Percentiles rank a stretch among this genome's conserved stretches.
phyloP scores from a whole-genome alignment of 768 basidiomycete species.

The Lactarius indigo region DNA sequence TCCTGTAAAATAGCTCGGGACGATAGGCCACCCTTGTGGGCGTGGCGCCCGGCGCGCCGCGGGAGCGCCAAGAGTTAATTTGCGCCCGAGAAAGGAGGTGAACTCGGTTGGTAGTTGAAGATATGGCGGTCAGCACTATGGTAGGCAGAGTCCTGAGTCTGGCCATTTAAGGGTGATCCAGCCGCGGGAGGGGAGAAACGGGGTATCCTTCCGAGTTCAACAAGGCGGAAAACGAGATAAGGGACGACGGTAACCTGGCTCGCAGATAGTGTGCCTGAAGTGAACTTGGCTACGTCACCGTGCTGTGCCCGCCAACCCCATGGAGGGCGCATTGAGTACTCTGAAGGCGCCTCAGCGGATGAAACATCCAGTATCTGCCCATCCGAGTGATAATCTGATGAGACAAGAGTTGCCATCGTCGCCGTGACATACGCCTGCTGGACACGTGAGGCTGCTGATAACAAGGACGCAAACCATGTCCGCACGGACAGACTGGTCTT shows the following conservation, averaged over 20 bases:
- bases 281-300: conserved; percentile 17
- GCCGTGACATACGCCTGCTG: conserved; percentile 57
- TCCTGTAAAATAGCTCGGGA: conserved; percentile 20
- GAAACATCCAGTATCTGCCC: conserved; percentile 9
- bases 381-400: conserved; percentile 24
- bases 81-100: conserved; percentile 58
- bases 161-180: neutral
- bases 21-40: conserved; percentile 32
- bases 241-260: conserved; percentile 2
- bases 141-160: conserved; percentile 5
- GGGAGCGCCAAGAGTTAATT: conserved; percentile 44
- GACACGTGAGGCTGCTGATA: conserved; percentile 38
- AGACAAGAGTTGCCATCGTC: conserved; percentile 45
- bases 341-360: conserved; percentile 35
- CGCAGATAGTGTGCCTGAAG: neutral
- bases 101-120: conserved; percentile 57
- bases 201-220: conserved; percentile 2
- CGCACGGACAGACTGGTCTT: conserved; percentile 1
- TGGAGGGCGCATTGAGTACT: conserved; percentile 41
- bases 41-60: conserved; percentile 37
- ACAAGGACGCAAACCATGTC: conserved; percentile 13
- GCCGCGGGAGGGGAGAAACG: neutral
- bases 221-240: conserved; percentile 19
- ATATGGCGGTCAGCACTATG: conserved; percentile 46
- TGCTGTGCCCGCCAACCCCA: conserved; percentile 42